Conservation (phyloP, 148 eudicot genomes). For the Camellia lanceoleosa region DNA sequence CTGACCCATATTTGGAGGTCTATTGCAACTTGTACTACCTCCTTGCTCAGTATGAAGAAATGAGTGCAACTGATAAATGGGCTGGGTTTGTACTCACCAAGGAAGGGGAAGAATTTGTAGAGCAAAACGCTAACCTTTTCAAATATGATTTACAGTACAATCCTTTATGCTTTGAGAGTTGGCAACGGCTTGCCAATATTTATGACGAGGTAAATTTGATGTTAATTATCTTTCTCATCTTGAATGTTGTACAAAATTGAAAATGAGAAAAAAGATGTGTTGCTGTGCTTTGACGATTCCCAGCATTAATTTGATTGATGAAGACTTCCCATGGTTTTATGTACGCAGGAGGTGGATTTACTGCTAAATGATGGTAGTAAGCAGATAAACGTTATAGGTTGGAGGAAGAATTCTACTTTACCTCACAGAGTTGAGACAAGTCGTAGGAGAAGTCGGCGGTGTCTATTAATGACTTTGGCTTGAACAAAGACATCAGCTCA, state of each 20-base stretch:
- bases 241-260: neutral
- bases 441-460: constrained; percentile 92
- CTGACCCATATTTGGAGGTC: constrained; percentile 85
- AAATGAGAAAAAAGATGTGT: neutral
- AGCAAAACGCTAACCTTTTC: constrained; percentile 70
- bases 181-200: constrained; percentile 86
- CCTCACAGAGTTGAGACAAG: constrained; percentile 86
- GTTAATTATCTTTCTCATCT: neutral
- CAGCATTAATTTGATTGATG: neutral
- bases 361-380: constrained; percentile 98
- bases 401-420: constrained; percentile 78
- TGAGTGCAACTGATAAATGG: constrained; percentile 88
- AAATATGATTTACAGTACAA: constrained; percentile 85
- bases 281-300: neutral
- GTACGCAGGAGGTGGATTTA: constrained; percentile 89
- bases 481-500: constrained; percentile 74
- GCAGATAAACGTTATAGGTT: constrained; percentile 74
- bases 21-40: constrained; percentile 84
- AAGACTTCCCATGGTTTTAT: constrained; percentile 15
- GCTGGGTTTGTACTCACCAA: constrained; percentile 96
- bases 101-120: too few species aligned
- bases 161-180: constrained; percentile 84
- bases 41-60: constrained; percentile 82
- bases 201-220: constrained; percentile 74
- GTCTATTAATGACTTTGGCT: constrained; percentile 94